phyloP scores from a whole-genome alignment of 1,139 yeast species.

The Trichomonascaceae sp. region DNA sequence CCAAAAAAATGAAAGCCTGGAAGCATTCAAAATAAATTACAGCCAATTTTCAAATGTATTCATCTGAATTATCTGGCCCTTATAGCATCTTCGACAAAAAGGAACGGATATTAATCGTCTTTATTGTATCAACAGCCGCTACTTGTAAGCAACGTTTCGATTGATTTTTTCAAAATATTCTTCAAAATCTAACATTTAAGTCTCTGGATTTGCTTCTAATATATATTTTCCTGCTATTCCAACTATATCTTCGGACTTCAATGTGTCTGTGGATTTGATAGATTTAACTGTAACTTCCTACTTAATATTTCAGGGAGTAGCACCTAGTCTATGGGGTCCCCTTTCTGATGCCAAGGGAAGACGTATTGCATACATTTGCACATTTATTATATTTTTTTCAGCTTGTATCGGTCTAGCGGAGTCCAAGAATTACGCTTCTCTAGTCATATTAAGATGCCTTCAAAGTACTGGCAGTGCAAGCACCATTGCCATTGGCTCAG shows the following conservation, averaged over 20 bases:
- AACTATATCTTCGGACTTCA: constrained; percentile 43
- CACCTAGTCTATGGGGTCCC: constrained; percentile 54
- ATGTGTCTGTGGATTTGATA: constrained; percentile 42
- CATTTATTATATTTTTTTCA: constrained; percentile 47
- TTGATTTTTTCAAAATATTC: background rate
- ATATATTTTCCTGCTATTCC: constrained; percentile 64
- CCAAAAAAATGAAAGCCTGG: background rate
- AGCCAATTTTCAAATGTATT: background rate
- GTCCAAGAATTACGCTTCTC: constrained; percentile 43
- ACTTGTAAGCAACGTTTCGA: constrained; percentile 5
- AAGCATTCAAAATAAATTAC: background rate
- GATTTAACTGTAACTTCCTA: constrained; percentile 64
- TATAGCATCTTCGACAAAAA: constrained; percentile 7
- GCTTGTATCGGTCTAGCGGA: constrained; percentile 55
- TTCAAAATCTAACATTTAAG: background rate
- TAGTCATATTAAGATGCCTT: constrained; percentile 51
- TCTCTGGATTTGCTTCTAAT: constrained; percentile 11
- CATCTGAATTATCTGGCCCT: background rate
- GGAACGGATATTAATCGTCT: constrained; percentile 7
- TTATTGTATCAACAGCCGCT: constrained; percentile 7
- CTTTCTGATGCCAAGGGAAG: constrained; percentile 61
- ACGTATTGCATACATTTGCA: constrained; percentile 50
- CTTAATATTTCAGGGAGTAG: constrained; percentile 55
- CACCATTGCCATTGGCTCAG: constrained; percentile 56
- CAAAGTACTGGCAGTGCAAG: constrained; percentile 70